phyloP scores from a whole-genome alignment of 2,329 filamentous ascomycete genomes.

The Epichloe hybrida region DNA sequence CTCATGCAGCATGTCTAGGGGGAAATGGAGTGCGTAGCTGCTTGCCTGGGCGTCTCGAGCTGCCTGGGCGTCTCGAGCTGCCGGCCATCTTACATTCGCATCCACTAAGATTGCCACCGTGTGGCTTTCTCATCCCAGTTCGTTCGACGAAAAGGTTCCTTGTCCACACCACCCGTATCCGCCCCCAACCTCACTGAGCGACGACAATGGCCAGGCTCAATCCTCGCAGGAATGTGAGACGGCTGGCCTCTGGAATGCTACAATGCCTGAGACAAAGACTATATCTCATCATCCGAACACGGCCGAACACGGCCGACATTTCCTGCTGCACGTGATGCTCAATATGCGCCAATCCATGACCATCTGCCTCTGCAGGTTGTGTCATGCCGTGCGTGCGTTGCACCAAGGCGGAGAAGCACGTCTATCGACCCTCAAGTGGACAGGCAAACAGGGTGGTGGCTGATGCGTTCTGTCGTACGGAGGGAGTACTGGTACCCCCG shows the following conservation, averaged over 20 bases:
- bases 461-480: not conserved
- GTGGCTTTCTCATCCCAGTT: constrained; percentile 2
- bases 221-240: constrained; percentile 15
- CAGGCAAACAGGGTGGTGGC: not conserved
- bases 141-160: constrained; percentile 1
- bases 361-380: constrained; percentile 8
- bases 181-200: constrained; percentile 18
- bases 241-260: constrained; percentile 20
- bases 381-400: constrained; percentile 3
- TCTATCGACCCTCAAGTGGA: not conserved
- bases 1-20: not conserved
- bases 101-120: constrained; percentile 4
- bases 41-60: not conserved
- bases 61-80: not conserved
- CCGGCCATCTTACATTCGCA: not conserved
- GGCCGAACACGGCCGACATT: constrained; percentile 12
- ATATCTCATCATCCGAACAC: constrained; percentile 15
- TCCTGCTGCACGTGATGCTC: constrained; percentile 14
- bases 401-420: constrained; percentile 1
- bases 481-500: not conserved
- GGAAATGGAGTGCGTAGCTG: not conserved
- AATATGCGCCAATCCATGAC: constrained; percentile 6
- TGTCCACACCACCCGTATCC: constrained; percentile 2
- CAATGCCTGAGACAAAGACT: constrained; percentile 23
- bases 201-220: constrained; percentile 19